Base-by-base conservation (phyloP, 1,284 basidiomycete species). In the Pseudozyma pruni region DNA sequence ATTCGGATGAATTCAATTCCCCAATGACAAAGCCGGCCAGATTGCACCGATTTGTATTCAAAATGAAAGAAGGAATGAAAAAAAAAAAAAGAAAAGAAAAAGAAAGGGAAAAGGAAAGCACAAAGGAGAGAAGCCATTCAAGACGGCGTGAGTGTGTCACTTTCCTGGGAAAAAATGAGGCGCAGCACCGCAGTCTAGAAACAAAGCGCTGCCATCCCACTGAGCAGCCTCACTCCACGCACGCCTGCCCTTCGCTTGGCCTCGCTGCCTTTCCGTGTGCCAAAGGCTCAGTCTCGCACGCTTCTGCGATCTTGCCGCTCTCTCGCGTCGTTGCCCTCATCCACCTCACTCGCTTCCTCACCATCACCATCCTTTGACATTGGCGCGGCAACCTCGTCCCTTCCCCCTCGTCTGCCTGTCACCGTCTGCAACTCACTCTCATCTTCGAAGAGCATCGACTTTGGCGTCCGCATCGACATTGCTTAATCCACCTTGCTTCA, bases 21-120 rank as follows among this genome's bases (percentile, higher is more conserved):
- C n/a, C n/a, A n/a, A n/a, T n/a, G n/a, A n/a, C n/a, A n/a, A n/a
- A 46, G 41, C 43, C 43, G 40, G 35, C 37, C 35, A 45, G 8
- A 13, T 40, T n/a, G 23, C 37, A 11, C 43, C 43, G 31, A 46
- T 45, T 53, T 53, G 42, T 52, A 33, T 29, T 23, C 20, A 29
- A 27, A 22, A 14, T 23, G n/a, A 41, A 35, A 43, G 7, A 33
- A 23, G 38, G 37, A 51, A 32, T 8, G 4, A 43, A 43, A 32
- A 20, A 6, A 17, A 19, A 32, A 11, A 29, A 29, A 11, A 29
- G 27, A 29, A 29, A 34, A 44, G 8, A 23, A 44, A 25, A 19
- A 14, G 20, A 32, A 44, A 31, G 23, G 39, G 23, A 22, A 13
- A 23, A 22, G 11, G 11, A 40, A 6, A 11, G 17, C 17, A 43